Conservation (phyloP, 1,284 basidiomycete species). For the Fereydounia khargensis region DNA sequence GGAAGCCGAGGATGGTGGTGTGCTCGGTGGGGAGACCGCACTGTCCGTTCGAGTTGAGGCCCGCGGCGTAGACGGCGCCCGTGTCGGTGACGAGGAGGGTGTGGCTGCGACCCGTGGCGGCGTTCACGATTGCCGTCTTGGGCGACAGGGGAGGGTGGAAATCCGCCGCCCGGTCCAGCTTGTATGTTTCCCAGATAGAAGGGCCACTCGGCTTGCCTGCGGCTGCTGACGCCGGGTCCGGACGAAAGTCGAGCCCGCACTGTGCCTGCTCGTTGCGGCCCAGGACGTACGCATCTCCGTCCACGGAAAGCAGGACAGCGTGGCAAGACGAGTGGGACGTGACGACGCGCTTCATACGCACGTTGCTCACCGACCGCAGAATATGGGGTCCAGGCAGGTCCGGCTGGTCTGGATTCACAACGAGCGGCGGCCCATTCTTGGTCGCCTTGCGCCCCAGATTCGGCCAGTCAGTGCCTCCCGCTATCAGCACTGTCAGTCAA, state of each 20-base stretch:
- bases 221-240: constrained; percentile 57
- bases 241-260: constrained; percentile 47
- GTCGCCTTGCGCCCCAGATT: constrained; percentile 55
- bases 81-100: constrained; percentile 77
- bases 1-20: constrained; percentile 78
- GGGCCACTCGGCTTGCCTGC: constrained; percentile 58
- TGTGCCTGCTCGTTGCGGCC: constrained; percentile 68
- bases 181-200: constrained; percentile 67
- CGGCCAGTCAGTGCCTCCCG: constrained; percentile 78
- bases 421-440: constrained; percentile 19
- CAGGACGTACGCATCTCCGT: constrained; percentile 80
- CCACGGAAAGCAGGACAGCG: constrained; percentile 54
- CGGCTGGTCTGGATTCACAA: constrained; percentile 58
- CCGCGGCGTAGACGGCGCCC: constrained; percentile 79
- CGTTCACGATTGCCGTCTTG: constrained; percentile 71
- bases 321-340: constrained; percentile 42
- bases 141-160: constrained; percentile 62
- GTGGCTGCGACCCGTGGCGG: constrained; percentile 78
- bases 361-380: constrained; percentile 78
- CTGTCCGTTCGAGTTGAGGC: constrained; percentile 81
- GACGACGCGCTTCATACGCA: constrained; percentile 57
- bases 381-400: constrained; percentile 84
- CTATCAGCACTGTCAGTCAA: constrained; percentile 68
- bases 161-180: constrained; percentile 29
- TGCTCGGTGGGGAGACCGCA: constrained; percentile 67